Base-by-base conservation (phyloP, 2,329 filamentous ascomycete species). In the Coleophoma cylindrospora region DNA sequence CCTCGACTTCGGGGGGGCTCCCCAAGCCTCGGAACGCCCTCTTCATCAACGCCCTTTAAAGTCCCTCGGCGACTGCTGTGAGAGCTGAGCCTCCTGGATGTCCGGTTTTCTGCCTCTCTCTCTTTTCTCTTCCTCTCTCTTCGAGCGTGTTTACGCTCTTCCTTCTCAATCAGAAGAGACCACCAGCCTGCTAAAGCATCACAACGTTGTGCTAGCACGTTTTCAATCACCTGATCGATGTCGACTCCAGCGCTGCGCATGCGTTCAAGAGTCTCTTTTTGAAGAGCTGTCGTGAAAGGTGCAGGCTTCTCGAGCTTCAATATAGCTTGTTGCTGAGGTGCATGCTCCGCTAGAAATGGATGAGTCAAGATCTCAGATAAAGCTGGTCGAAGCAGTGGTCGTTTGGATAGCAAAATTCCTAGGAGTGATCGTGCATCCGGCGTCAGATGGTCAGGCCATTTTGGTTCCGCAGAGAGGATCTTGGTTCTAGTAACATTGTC, bases 191-290 rank as follows among this genome's bases (percentile, higher is more conserved):
- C 89, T 45, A 99, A 73, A 6, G 86, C 80, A 68, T 99, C 92
- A 64, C 94, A 97, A 57, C 89, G 81, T 66, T 96, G 90, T 4
- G 91, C 83, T 34, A 96, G 70, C 3, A 99, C 94, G 61, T 94
- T 95, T 65, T 97, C 92, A 55, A 97, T 92, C 8, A 99, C 89
- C 53, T 87, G 80, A 64, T 99, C 94, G 51, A 95, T 94, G 62
- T 97, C 89, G 21, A 97, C 91, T 0, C 94, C 94, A 5, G 94
- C 91, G 57, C 87, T 89, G 52, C 89, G 86, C 91, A 99, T 96
- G 21, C 94, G 82, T 55, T 96, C 85, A 22, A 99, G 69, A 0
- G 91, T 95, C 43, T 95, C 90, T 66, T 94, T 96, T 65, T 99
- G 94, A 32, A 97, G 64, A 1, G 84, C 72, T 0, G 91, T 96